phyloP scores from a whole-genome alignment of 2,329 filamentous ascomycete genomes.

The Tympanopsis confertula region DNA sequence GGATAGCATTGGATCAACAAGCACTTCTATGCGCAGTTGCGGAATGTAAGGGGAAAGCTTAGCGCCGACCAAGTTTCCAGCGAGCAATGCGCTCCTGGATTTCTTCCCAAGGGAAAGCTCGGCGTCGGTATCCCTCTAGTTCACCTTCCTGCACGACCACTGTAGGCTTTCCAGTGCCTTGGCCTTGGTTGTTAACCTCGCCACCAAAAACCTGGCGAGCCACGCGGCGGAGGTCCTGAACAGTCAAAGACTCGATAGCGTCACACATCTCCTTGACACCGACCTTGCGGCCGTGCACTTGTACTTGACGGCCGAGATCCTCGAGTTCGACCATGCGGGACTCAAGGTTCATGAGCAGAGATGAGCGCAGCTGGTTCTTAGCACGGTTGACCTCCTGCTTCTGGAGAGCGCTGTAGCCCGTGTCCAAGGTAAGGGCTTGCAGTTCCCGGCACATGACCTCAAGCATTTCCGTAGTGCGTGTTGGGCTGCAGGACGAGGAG shows the following conservation, averaged over 20 bases:
- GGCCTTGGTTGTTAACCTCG: slow-evolving; percentile 59
- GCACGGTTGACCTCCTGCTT: slow-evolving; percentile 74
- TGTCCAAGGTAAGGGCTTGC: slow-evolving; percentile 63
- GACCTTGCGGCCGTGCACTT: slow-evolving; percentile 89
- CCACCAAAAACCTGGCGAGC: slow-evolving; percentile 71
- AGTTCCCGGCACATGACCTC: slow-evolving; percentile 92
- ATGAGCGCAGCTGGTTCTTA: slow-evolving; percentile 90
- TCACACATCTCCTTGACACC: slow-evolving; percentile 87
- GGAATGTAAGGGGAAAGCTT: too few species aligned
- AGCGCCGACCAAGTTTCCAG: slow-evolving; percentile 85
- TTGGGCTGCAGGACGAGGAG: slow-evolving; percentile 71
- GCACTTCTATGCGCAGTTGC: too few species aligned
- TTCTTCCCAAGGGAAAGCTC: slow-evolving; percentile 70
- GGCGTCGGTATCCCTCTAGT: slow-evolving; percentile 55
- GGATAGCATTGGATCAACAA: too few species aligned
- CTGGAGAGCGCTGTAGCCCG: slow-evolving; percentile 62
- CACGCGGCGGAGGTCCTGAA: slow-evolving; percentile 71
- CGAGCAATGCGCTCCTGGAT: slow-evolving; percentile 76
- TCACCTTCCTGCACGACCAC: slow-evolving; percentile 90
- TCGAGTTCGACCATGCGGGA: slow-evolving; percentile 95
- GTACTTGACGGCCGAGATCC: slow-evolving; percentile 85
- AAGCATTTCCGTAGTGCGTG: slow-evolving; percentile 70
- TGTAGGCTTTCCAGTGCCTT: slow-evolving; percentile 78
- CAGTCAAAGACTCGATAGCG: slow-evolving; percentile 71
- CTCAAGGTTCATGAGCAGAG: slow-evolving; percentile 93